Evolutionary conservation across 2,329 filamentous ascomycete genomes (phyloP), one percentile per base, ranked within the genome.

Genomic region (Calonectria montana): DNA sequence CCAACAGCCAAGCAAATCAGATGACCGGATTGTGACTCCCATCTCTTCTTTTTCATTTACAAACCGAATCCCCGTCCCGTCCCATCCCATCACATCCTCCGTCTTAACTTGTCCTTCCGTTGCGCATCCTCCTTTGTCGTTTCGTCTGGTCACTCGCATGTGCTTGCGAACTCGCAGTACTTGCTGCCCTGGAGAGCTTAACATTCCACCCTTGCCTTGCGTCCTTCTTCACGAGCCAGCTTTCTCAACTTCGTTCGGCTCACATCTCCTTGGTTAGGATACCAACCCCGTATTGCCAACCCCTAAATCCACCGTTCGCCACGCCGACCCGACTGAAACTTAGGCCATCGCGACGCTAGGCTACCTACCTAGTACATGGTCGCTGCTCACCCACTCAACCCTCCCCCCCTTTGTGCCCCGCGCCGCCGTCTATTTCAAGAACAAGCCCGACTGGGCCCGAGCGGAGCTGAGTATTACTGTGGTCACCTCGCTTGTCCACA

Each of bases 261-360:
- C 69, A 41, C 59, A 48, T 53, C 59, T 63, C 55, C 35, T 50
- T 41, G 62, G 70, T 66, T 67, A 61, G 67, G 53, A 74, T 69
- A 74, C 67, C 59, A 61, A 73, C 70, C 69, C 75, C 64, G 70
- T 75, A 71, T 75, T 67, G 67, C 68, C 37, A 75, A 70, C 77
- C 77, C 70, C 67, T 78, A 77, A 74, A 75, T 74, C 75, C 76
- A 78, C 77, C 76, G 77, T 76, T 75, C 69, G 69, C 70, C 69
- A 78, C 77, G 71, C 73, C 73, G 76, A 79, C 63, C 75, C 74
- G 76, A 79, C 77, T 79, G 77, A 79, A 79, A 79, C 77, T 72
- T 78, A 72, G 75, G 61, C 74, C 76, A 78, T 75, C 74, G 53
- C 72, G 67, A 73, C 69, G 65, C 76, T 72, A 72, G 47, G 62